phyloP scores from a whole-genome alignment of 2,329 filamentous ascomycete genomes.

The Metarhizium rileyi region DNA sequence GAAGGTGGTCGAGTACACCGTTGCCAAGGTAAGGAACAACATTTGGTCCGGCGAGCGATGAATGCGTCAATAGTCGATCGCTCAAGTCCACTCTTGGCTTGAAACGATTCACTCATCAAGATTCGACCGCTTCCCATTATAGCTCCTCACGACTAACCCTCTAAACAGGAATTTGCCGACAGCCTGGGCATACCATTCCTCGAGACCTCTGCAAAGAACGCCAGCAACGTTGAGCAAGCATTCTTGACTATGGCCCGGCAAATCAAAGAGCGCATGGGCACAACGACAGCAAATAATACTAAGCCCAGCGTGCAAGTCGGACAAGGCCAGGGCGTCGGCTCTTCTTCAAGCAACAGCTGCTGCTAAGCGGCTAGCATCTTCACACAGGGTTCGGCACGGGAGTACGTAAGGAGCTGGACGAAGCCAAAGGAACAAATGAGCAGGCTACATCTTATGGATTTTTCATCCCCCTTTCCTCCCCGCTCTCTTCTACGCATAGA shows the following conservation, averaged over 20 bases:
- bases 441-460: slow-evolving; percentile 11
- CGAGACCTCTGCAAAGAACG: slow-evolving; percentile 99
- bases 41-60: neutral
- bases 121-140: neutral
- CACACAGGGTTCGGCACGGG: slow-evolving; percentile 1
- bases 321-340: slow-evolving; percentile 87
- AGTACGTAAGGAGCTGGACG: slow-evolving; percentile 10
- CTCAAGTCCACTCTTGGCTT: neutral
- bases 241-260: slow-evolving; percentile 99
- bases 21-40: slow-evolving; percentile 73
- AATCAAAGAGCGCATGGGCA: slow-evolving; percentile 99
- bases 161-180: slow-evolving; percentile 84
- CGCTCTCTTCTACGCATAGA: slow-evolving; percentile 26
- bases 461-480: slow-evolving; percentile 5
- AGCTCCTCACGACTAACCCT: slow-evolving; percentile 10
- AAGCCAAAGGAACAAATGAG: slow-evolving; percentile 20
- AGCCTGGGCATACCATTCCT: slow-evolving; percentile 98
- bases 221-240: slow-evolving; percentile 98
- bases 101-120: neutral
- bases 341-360: slow-evolving; percentile 75
- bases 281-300: slow-evolving; percentile 89
- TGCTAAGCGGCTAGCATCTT: slow-evolving; percentile 51
- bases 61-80: neutral
- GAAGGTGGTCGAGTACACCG: slow-evolving; percentile 99
- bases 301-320: slow-evolving; percentile 97